Conservation (phyloP, 768 basidiomycete species). For the Chalciporus sphaerocephalus region DNA sequence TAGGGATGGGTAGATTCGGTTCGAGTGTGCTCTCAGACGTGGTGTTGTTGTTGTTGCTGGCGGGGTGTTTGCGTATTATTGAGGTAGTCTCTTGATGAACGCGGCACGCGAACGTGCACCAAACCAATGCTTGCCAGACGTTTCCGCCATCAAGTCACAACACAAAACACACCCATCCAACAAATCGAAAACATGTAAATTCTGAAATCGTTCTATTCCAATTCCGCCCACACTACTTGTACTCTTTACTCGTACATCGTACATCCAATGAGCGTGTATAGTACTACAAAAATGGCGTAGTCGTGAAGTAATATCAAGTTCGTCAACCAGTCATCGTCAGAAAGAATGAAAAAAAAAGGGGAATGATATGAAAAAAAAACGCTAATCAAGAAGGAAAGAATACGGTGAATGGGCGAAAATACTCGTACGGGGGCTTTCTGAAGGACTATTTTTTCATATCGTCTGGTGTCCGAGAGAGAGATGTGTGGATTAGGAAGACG, state of each 20-base stretch:
- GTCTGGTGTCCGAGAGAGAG: constrained; percentile 1
- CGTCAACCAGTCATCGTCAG: neutral
- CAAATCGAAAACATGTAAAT: too few relatives aligned
- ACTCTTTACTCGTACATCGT: constrained; percentile 3
- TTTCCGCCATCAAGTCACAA: too few relatives aligned
- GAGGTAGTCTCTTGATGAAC: too few relatives aligned
- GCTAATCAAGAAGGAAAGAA: neutral
- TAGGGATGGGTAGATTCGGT: too few relatives aligned
- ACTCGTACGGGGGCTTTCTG: constrained; percentile 2
- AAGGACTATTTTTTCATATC: neutral
- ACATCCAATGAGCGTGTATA: constrained; percentile 21
- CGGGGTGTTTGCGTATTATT: too few relatives aligned
- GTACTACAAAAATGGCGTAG: constrained; percentile 24
- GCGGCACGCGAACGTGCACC: too few relatives aligned
- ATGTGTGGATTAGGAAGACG: neutral
- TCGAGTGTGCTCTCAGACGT: too few relatives aligned
- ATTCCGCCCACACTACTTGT: too few relatives aligned
- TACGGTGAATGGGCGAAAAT: constrained; percentile 19
- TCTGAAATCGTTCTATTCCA: neutral
- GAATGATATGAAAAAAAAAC: neutral
- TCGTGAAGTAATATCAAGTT: constrained; percentile 17
- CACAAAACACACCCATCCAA: too few relatives aligned
- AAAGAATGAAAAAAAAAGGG: neutral
- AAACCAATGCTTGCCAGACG: too few relatives aligned
- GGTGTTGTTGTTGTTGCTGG: too few relatives aligned